phyloP scores from a whole-genome alignment of 805 yeast species.

The Sugiyamaella qingdaonensis region DNA sequence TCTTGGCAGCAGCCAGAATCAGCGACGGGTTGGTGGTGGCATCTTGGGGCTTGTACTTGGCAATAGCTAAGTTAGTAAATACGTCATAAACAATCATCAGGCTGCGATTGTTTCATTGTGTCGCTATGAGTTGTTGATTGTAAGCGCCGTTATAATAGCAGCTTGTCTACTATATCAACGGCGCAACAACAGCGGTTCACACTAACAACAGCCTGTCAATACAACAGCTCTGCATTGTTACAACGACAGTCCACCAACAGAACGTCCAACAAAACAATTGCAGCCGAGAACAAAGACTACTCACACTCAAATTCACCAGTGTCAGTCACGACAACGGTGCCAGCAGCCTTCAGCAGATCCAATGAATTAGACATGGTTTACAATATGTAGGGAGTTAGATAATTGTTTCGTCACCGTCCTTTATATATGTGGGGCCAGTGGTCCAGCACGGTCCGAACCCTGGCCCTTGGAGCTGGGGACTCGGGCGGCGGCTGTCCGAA shows the following conservation, averaged over 20 bases:
- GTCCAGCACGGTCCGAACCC: constrained; percentile 4
- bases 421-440: constrained; percentile 3
- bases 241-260: too few species aligned
- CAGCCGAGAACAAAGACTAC: constrained; percentile 19
- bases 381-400: constrained; percentile 1
- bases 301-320: constrained; percentile 93
- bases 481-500: constrained; percentile 3
- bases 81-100: not conserved
- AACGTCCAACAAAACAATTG: too few species aligned
- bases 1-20: constrained; percentile 91
- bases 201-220: too few species aligned
- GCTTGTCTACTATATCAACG: too few species aligned
- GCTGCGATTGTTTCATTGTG: too few species aligned
- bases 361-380: constrained; percentile 53
- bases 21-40: constrained; percentile 98
- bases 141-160: not conserved
- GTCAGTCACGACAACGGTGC: constrained; percentile 96
- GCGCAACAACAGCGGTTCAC: too few species aligned
- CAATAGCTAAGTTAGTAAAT: constrained; percentile 49
- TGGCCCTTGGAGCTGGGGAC: not conserved
- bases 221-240: too few species aligned
- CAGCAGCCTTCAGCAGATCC: constrained; percentile 90
- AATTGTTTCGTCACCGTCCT: not conserved
- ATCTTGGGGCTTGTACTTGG: constrained; percentile 97
- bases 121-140: not conserved